A percentile compares a stretch with the other conserved stretches of the same genome.
Conservation (phyloP, 306 rosid species). For the Rosa persica region DNA sequence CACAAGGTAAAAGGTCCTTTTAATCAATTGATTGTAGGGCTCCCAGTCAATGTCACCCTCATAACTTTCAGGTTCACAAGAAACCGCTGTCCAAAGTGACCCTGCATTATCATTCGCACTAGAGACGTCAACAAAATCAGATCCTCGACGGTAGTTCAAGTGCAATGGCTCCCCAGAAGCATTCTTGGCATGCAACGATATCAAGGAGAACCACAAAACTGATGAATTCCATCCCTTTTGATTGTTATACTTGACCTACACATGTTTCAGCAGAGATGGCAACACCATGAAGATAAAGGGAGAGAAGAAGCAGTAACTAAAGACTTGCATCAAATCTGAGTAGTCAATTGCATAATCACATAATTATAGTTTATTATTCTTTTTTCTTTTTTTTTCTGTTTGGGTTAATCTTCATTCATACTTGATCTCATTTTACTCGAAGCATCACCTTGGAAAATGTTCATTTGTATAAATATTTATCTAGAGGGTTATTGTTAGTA, state of each 20-base stretch:
- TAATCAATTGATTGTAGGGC: slow-evolving; percentile 52
- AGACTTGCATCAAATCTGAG: not conserved
- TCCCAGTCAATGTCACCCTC: slow-evolving; percentile 61
- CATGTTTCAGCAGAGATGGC: slow-evolving; percentile 8
- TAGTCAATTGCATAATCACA: not conserved
- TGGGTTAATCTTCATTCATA: not conserved
- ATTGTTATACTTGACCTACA: slow-evolving; percentile 65
- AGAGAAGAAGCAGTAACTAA: slow-evolving; percentile 1
- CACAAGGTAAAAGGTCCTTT: slow-evolving; percentile 60
- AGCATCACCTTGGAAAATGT: not conserved
- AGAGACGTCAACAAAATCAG: slow-evolving; percentile 77
- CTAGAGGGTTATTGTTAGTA: too few species aligned
- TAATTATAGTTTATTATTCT: not conserved
- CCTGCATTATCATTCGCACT: slow-evolving; percentile 52
- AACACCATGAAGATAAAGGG: not conserved
- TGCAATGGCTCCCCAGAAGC: slow-evolving; percentile 66
- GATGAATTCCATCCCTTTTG: slow-evolving; percentile 67
- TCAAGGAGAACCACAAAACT: slow-evolving; percentile 72
- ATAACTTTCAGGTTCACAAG: slow-evolving; percentile 46
- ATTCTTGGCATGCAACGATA: slow-evolving; percentile 81
- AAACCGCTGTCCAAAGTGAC: slow-evolving; percentile 62
- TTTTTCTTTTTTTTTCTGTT: not conserved
- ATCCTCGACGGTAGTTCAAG: slow-evolving; percentile 67
- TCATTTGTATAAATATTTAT: not conserved
- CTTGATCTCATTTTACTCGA: not conserved